Conservation (phyloP, 148 eudicot species). For the Nepenthes gracilis region DNA sequence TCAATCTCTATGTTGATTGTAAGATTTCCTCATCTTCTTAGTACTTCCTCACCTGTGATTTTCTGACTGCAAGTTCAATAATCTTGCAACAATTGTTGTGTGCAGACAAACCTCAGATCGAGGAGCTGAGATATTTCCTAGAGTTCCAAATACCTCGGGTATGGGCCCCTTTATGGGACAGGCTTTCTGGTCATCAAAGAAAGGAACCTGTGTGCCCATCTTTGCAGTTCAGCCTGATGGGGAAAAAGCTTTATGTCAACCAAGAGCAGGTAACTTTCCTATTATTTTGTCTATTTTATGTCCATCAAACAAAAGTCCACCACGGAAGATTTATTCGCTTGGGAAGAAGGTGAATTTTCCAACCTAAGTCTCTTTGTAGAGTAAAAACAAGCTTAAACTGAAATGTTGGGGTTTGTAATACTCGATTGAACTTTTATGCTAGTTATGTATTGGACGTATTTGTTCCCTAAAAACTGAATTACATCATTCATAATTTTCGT, state of each 20-base stretch:
- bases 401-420: too few relatives aligned
- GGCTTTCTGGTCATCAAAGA: slow-evolving; percentile 61
- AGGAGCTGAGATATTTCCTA: slow-evolving; percentile 82
- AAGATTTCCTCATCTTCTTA: slow-evolving; percentile 8
- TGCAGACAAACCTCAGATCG: slow-evolving; percentile 90
- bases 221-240: slow-evolving; percentile 95
- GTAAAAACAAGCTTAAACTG: too few relatives aligned
- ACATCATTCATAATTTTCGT: too few relatives aligned
- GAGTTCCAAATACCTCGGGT: slow-evolving; percentile 77
- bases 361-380: too few relatives aligned
- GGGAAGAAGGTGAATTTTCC: too few relatives aligned
- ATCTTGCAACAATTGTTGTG: slow-evolving; percentile 1
- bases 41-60: not conserved
- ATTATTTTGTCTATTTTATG: not conserved
- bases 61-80: not conserved
- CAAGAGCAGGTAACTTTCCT: slow-evolving; percentile 65
- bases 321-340: too few relatives aligned
- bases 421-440: too few relatives aligned
- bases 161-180: slow-evolving; percentile 80
- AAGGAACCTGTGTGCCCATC: slow-evolving; percentile 95
- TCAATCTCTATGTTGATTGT: slow-evolving; percentile 77
- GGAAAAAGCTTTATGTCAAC: slow-evolving; percentile 86
- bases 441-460: too few relatives aligned
- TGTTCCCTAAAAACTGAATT: too few relatives aligned
- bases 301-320: too few relatives aligned